Evolutionary conservation across 192 early-diverging fungal species (phyloP).

Genomic region (Oehlia diaphana): DNA sequence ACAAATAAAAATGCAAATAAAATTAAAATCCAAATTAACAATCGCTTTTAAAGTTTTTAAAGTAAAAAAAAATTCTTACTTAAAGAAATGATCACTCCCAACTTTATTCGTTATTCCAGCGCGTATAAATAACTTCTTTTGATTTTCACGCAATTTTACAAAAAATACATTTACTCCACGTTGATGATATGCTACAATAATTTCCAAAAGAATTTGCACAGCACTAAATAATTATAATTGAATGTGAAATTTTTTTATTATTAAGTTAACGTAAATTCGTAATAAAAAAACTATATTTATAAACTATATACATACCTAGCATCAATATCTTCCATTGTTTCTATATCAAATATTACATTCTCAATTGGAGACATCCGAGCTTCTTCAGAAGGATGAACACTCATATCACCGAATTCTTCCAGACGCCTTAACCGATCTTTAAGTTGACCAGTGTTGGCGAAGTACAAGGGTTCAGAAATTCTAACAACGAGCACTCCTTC

Average conservation of each 20-base stretch:
- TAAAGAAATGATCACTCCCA: conserved; percentile 70
- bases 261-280: background rate
- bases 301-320: conserved; percentile 66
- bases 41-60: background rate
- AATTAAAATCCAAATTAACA: background rate
- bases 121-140: conserved; percentile 69
- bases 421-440: conserved; percentile 91
- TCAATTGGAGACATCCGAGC: conserved; percentile 74
- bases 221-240: conserved; percentile 33
- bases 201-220: conserved; percentile 80
- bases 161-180: conserved; percentile 88
- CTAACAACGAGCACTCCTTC: conserved; percentile 86
- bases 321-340: conserved; percentile 86
- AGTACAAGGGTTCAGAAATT: conserved; percentile 92
- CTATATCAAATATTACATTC: conserved; percentile 90
- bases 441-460: conserved; percentile 96
- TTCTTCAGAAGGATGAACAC: conserved; percentile 91
- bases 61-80: conserved; percentile 48
- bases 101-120: conserved; percentile 65
- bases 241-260: background rate
- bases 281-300: background rate
- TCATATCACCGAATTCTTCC: conserved; percentile 92
- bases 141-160: conserved; percentile 79
- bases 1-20: background rate
- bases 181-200: conserved; percentile 81